Percentiles rank a stretch among this genome's conserved stretches.
These are phyloP conservation scores for Noccaea bulbosa DNA, from an alignment of 345 rosid genomes.

Conservation along the genomic window DNA sequence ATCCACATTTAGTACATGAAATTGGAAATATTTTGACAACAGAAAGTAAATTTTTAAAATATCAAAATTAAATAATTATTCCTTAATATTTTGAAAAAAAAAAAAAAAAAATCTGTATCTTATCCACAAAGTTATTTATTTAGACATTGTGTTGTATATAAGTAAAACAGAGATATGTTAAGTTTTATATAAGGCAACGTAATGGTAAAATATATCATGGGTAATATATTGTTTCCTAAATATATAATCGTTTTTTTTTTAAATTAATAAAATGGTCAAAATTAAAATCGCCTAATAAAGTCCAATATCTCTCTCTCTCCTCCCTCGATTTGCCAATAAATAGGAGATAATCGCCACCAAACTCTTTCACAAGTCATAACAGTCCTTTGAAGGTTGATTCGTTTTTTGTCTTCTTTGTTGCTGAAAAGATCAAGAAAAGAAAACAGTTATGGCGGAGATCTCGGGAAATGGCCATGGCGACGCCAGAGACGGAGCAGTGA, in stretches of 20 bases:
- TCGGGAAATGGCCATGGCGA: conserved; percentile 34
- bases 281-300: conserved; percentile 11
- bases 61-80: too few species aligned
- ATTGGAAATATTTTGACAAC: background rate
- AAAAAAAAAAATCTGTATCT: background rate
- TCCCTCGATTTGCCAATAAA: conserved; percentile 39
- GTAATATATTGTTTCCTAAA: background rate
- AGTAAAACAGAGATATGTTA: background rate
- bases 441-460: conserved; percentile 56
- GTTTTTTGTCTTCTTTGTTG: background rate
- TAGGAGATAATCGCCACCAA: conserved; percentile 35
- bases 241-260: background rate
- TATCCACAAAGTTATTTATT: background rate
- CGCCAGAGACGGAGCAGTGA: conserved; percentile 49
- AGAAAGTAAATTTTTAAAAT: background rate
- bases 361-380: conserved; percentile 36
- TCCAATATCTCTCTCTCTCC: conserved; percentile 22
- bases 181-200: background rate
- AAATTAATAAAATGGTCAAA: conserved; percentile 15
- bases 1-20: conserved; percentile 9
- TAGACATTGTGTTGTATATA: conserved; percentile 9
- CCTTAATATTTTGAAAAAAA: background rate
- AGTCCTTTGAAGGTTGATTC: background rate
- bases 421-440: background rate
- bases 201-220: conserved; percentile 27